Conservation (phyloP, 805 yeast genomes). For the Starmerella stigmatis region DNA sequence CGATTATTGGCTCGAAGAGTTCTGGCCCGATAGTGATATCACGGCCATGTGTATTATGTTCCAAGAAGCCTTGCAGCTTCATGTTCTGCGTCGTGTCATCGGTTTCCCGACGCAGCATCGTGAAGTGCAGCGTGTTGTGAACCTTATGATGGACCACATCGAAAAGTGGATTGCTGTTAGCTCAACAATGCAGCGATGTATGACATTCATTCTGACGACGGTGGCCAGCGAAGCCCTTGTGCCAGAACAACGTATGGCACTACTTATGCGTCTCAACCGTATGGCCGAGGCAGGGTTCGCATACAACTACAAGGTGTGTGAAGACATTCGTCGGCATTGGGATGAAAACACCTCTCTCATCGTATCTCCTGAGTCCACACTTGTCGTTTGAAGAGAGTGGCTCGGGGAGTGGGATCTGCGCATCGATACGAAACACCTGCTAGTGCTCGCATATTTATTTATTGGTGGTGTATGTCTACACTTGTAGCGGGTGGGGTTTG, state of each 20-base stretch:
- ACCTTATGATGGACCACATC: constrained; percentile 34
- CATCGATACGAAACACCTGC: no score
- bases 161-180: constrained; percentile 36
- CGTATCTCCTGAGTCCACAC: constrained; percentile 23
- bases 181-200: constrained; percentile 45
- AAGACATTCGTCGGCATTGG: constrained; percentile 47
- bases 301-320: constrained; percentile 38
- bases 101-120: constrained; percentile 38
- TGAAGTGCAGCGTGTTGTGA: constrained; percentile 41
- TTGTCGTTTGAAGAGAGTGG: background rate
- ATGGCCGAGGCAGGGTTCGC: constrained; percentile 38
- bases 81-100: constrained; percentile 47
- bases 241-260: constrained; percentile 31
- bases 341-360: constrained; percentile 38
- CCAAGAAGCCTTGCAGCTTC: constrained; percentile 45
- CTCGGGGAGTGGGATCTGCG: background rate
- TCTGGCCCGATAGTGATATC: constrained; percentile 20
- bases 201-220: constrained; percentile 45
- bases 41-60: constrained; percentile 36
- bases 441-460: no score
- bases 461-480: no score
- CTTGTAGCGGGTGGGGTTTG: no score
- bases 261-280: constrained; percentile 34
- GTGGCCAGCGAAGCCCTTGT: constrained; percentile 50
- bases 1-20: constrained; percentile 23